Evolutionary conservation across 2,329 filamentous ascomycete species (phyloP).

Genomic region (Huntiella bhutanensis): DNA sequence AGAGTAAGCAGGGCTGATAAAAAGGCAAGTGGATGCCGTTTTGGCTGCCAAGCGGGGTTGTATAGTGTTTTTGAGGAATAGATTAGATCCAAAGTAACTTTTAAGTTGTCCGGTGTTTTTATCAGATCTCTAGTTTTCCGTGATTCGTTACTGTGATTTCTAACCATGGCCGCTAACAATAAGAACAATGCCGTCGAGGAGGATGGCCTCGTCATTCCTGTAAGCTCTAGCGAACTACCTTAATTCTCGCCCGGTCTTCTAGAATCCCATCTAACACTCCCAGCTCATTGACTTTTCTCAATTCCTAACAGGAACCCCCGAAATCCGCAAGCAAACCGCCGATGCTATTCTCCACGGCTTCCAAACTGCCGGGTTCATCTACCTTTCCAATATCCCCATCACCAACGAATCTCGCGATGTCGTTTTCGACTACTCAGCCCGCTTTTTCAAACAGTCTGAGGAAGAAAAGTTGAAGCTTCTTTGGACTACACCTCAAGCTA

Average conservation of each 20-base stretch:
- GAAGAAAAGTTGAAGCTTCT: constrained; percentile 44
- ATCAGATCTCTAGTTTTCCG: background rate
- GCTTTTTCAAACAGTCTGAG: constrained; percentile 48
- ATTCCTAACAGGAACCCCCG: constrained; percentile 44
- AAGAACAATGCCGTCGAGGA: constrained; percentile 26
- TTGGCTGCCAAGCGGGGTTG: too few relatives aligned
- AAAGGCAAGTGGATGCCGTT: too few relatives aligned
- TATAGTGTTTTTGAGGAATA: too few relatives aligned
- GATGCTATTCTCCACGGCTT: constrained; percentile 60
- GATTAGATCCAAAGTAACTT: too few relatives aligned
- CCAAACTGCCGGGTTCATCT: constrained; percentile 74
- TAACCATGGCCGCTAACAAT: constrained; percentile 18
- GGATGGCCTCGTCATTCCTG: constrained; percentile 36
- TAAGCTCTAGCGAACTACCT: constrained; percentile 15
- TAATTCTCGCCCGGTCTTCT: background rate
- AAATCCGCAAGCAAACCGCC: constrained; percentile 45
- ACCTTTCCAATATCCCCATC: constrained; percentile 65
- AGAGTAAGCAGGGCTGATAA: too few relatives aligned
- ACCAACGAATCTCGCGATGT: constrained; percentile 34
- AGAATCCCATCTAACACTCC: constrained; percentile 6
- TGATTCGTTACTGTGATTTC: background rate
- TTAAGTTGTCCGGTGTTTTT: background rate
- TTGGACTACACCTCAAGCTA: constrained; percentile 55
- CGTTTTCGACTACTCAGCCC: constrained; percentile 48
- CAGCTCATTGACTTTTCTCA: constrained; percentile 63